Evolutionary conservation across 495 filamentous ascomycete species (phyloP), one percentile per base, ranked within the genome.

Genomic region (Talaromyces trachyspermus): DNA sequence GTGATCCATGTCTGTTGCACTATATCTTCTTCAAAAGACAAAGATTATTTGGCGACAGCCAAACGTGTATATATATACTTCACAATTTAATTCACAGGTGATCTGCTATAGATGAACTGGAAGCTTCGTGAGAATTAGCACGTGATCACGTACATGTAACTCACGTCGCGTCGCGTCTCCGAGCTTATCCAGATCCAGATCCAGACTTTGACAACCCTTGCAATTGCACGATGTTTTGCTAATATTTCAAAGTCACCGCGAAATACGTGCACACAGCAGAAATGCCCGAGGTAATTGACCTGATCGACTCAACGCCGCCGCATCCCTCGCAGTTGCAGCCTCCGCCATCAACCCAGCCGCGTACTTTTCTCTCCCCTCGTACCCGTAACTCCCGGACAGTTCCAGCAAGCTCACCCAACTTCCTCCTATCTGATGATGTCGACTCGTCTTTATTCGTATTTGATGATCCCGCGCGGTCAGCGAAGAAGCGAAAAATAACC

Each of bases 381-480:
- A 9, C n/a, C 9, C n/a, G n/a, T n/a, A n/a, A n/a, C n/a, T n/a
- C n/a, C n/a, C n/a, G n/a, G 4, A 15, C 24, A 32, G 22, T 30
- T 2, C 33, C 27, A 35, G 20, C 25, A 2, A 36, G 43, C 22
- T 48, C 37, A 15, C 43, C 43, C 14, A 40, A 35, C 24, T 60
- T 78, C 43, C n/a, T n/a, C n/a, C 57, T 74, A 10, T 78, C 74
- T 0, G 75, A 81, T 49, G 73, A 80, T 18, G 66, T 75, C 48
- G 73, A 78, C 46, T 37, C 54, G 27, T 55, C 62, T 17, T 29
- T 56, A 14, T 66, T 66, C 30, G 45, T 51, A n/a, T 62, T 60
- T 49, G 63, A 74, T 32, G 55, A 61, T 26, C 27, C 52, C 33
- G 59, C 65, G 27, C 62, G 65, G 20, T 63, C 65, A 0, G 20